These are phyloP conservation scores for Narthecium ossifragum DNA, from an alignment of 106 monocot genomes.

Conservation along the genomic window DNA sequence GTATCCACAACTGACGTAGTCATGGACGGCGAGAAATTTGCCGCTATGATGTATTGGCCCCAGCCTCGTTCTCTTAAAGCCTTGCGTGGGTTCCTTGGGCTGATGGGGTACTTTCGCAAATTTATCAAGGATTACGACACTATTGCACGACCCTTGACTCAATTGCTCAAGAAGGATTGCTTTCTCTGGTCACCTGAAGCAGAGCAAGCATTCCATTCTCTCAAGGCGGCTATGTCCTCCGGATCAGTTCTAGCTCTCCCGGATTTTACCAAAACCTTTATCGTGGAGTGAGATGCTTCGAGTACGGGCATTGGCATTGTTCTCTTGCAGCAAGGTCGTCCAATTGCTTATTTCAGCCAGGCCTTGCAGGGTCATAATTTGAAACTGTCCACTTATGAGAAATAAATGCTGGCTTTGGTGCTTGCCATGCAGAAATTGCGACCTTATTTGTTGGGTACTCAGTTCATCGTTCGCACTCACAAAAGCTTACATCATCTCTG, in stretches of 20 bases:
- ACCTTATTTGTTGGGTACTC: constrained; percentile 8
- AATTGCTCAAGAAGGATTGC: background rate
- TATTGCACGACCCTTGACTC: background rate
- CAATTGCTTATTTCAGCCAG: background rate
- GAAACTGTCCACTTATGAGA: background rate
- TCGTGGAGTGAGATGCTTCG: background rate
- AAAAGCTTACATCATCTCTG: too few relatives aligned
- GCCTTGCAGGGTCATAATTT: background rate
- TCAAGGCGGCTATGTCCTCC: background rate
- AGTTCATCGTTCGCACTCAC: too few relatives aligned
- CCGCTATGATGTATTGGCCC: background rate
- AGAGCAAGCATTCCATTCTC: background rate
- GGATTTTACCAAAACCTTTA: background rate
- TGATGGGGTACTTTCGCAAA: background rate
- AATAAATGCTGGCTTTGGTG: constrained; percentile 7
- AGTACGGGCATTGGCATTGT: background rate
- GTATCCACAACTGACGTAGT: background rate
- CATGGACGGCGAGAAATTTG: background rate
- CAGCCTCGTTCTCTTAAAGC: background rate
- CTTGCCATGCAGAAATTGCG: constrained; percentile 9
- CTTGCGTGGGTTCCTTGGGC: background rate
- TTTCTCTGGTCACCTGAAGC: background rate
- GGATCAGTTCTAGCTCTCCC: background rate
- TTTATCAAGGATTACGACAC: background rate
- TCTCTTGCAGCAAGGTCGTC: background rate